Conservation (phyloP, 257 asterid species). For the Penstemon eatonii region DNA sequence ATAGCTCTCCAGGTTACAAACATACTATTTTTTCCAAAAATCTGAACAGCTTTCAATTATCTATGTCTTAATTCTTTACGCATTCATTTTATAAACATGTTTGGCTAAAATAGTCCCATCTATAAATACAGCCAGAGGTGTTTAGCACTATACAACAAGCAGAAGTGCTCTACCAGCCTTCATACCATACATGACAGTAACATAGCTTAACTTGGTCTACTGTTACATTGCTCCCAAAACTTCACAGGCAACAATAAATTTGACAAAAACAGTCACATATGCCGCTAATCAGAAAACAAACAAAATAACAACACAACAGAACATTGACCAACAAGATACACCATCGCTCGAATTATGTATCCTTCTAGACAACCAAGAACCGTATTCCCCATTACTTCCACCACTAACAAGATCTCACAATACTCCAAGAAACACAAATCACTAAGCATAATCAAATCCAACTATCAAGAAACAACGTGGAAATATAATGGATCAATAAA, state of each 20-base stretch:
- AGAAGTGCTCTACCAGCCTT: slow-evolving; percentile 11
- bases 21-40: slow-evolving; percentile 8
- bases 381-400: slow-evolving; percentile 10
- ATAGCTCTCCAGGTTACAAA: background rate
- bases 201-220: slow-evolving; percentile 25
- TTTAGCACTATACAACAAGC: slow-evolving; percentile 19
- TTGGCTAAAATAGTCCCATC: background rate
- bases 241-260: slow-evolving; percentile 15
- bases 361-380: slow-evolving; percentile 7
- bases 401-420: slow-evolving; percentile 25
- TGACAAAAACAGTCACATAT: slow-evolving; percentile 8
- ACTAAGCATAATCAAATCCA: slow-evolving; percentile 25
- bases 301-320: slow-evolving; percentile 16
- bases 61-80: background rate
- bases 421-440: slow-evolving; percentile 30
- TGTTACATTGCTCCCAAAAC: slow-evolving; percentile 30
- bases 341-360: slow-evolving; percentile 11
- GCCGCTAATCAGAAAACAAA: slow-evolving; percentile 16
- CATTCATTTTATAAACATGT: background rate
- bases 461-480: slow-evolving; percentile 23
- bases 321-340: slow-evolving; percentile 23
- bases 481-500: slow-evolving; percentile 25
- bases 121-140: slow-evolving; percentile 3
- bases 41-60: background rate
- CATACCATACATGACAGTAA: background rate